Evolutionary conservation across 352 stramenopile genomes (phyloP).

Genomic region (Globisporangium yorkense): DNA sequence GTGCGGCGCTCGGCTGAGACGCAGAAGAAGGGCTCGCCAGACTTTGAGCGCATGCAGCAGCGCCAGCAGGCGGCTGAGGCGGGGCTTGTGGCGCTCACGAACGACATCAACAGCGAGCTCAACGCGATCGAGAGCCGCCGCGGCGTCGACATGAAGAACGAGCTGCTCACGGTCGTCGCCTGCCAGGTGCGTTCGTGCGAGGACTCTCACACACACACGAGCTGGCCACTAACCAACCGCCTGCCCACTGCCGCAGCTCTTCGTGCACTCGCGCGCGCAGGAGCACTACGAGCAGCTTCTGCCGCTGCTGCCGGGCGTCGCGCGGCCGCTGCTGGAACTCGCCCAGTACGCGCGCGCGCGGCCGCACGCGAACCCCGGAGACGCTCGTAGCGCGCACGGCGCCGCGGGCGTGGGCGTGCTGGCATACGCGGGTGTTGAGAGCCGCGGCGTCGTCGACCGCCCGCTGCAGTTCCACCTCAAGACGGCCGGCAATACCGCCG

Average conservation of each 20-base stretch:
- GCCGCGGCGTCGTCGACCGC: conserved; percentile 34
- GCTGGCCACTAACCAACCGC: background rate
- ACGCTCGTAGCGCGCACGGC: conserved; percentile 6
- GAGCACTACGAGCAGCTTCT: conserved; percentile 75
- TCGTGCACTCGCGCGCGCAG: conserved; percentile 48
- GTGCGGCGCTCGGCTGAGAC: conserved; percentile 55
- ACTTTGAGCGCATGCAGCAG: conserved; percentile 68
- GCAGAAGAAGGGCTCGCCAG: conserved; percentile 50
- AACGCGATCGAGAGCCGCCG: conserved; percentile 54
- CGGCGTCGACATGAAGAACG: conserved; percentile 67
- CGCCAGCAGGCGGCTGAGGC: conserved; percentile 39
- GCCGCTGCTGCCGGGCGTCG: conserved; percentile 57
- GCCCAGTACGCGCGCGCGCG: conserved; percentile 42
- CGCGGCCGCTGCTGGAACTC: conserved; percentile 52
- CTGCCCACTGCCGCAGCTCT: conserved; percentile 25
- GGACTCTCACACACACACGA: background rate
- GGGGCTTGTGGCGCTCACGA: conserved; percentile 42
- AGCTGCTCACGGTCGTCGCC: conserved; percentile 67
- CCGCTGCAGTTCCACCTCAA: conserved; percentile 47
- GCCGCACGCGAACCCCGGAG: conserved; percentile 37
- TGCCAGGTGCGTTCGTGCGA: conserved; percentile 26
- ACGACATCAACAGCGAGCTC: conserved; percentile 61
- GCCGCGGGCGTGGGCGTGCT: conserved; percentile 37
- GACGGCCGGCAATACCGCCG: conserved; percentile 1
- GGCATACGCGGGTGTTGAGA: conserved; percentile 42